Percentiles rank a stretch among this genome's conserved stretches.
phyloP scores from a whole-genome alignment of 768 basidiomycete genomes.

The Fomitopsis pulvina region DNA sequence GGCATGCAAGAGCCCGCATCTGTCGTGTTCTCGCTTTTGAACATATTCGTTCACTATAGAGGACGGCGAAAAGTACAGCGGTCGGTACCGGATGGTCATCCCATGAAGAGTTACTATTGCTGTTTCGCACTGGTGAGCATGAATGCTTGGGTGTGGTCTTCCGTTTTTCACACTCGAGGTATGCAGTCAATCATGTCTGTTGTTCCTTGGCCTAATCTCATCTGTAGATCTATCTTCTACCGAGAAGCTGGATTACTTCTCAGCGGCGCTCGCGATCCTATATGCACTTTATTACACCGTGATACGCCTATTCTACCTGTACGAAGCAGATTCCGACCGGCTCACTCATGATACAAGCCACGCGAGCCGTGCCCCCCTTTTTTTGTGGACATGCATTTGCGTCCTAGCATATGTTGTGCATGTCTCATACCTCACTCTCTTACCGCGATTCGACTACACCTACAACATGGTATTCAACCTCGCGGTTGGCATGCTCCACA shows the following conservation, averaged over 20 bases:
- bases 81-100: conserved; percentile 48
- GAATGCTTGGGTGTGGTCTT: conserved; percentile 91
- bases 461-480: conserved; percentile 92
- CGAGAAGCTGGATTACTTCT: conserved; percentile 93
- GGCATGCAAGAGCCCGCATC: conserved; percentile 95
- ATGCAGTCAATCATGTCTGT: conserved; percentile 18
- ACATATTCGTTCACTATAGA: conserved; percentile 66
- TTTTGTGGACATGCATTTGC: conserved; percentile 46
- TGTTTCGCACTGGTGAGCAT: conserved; percentile 64
- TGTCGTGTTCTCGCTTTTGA: conserved; percentile 83
- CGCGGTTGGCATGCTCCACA: conserved; percentile 68
- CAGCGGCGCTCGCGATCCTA: conserved; percentile 80
- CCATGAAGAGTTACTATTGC: conserved; percentile 64
- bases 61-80: conserved; percentile 47
- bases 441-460: conserved; percentile 83
- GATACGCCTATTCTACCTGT: conserved; percentile 73
- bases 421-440: conserved; percentile 67
- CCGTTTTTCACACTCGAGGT: conserved; percentile 93
- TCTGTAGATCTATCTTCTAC: conserved; percentile 67
- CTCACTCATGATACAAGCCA: conserved; percentile 21
- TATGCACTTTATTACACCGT: conserved; percentile 74
- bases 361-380: neutral
- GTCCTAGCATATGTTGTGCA: conserved; percentile 57
- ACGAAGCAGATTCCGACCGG: conserved; percentile 30
- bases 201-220: neutral